These are phyloP conservation scores for Aspergillus brunneoviolaceus DNA, from an alignment of 2,329 filamentous ascomycete genomes.

Conservation along the genomic window DNA sequence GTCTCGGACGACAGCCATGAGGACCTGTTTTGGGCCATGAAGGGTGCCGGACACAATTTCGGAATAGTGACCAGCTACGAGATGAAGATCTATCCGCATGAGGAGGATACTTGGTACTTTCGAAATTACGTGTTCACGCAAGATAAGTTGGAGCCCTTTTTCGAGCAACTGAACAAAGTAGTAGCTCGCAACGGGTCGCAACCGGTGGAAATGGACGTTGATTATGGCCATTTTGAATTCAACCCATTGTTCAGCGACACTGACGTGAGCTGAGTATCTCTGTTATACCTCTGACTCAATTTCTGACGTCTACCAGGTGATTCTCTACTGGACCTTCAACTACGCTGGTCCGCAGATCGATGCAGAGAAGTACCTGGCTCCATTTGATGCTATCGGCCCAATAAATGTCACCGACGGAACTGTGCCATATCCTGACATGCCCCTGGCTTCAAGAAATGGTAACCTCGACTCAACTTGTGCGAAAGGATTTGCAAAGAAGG, in stretches of 20 bases:
- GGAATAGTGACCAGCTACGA: constrained; percentile 36
- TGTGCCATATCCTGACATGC: too few species aligned
- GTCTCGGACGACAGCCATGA: constrained; percentile 36
- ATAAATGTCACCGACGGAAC: too few species aligned
- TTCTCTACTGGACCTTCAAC: neutral
- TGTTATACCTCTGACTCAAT: too few species aligned
- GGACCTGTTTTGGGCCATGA: constrained; percentile 54
- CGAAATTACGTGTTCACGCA: neutral
- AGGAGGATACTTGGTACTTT: neutral
- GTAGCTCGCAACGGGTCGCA: too few species aligned
- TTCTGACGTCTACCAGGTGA: too few species aligned
- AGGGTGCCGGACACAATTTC: constrained; percentile 56
- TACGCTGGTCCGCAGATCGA: neutral
- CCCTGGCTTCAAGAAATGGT: too few species aligned
- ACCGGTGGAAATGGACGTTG: too few species aligned
- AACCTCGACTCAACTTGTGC: neutral
- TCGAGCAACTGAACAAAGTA: neutral
- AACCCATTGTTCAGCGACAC: too few species aligned
- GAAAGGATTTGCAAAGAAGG: neutral
- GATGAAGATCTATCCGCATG: neutral
- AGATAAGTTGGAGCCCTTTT: neutral
- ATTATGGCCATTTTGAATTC: too few species aligned
- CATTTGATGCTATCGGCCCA: neutral
- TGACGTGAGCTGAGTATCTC: too few species aligned
- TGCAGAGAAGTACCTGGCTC: neutral